Evolutionary conservation across 345 rosid species (phyloP).

Genomic region (Corchorus capsularis): DNA sequence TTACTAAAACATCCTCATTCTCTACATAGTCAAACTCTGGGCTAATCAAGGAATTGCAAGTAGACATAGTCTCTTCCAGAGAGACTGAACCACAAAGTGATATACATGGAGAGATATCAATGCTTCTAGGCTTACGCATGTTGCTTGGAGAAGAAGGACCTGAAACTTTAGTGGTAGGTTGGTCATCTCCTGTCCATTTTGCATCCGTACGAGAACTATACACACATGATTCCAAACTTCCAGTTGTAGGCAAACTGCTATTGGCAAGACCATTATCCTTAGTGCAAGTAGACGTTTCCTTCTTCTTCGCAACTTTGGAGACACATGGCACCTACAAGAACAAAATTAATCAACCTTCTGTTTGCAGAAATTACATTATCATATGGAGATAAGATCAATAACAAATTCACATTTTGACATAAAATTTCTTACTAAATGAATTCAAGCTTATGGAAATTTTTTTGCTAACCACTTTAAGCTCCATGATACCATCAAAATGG

Average conservation of each 20-base stretch:
- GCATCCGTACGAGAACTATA: neutral
- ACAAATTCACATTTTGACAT: neutral
- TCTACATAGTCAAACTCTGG: constrained; percentile 31
- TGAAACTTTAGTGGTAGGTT: neutral
- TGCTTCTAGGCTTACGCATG: constrained; percentile 1
- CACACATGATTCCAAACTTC: constrained; percentile 4
- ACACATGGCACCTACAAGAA: constrained; percentile 15
- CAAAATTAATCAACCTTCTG: constrained; percentile 12
- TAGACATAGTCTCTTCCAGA: constrained; percentile 36
- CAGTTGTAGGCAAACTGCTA: constrained; percentile 15
- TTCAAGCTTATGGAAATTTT: neutral
- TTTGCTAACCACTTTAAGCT: neutral
- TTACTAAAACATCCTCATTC: constrained; percentile 21
- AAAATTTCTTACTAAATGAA: neutral
- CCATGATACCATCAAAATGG: neutral
- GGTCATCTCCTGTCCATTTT: neutral
- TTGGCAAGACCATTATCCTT: neutral
- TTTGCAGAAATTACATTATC: neutral
- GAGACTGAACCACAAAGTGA: constrained; percentile 23
- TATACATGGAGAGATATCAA: constrained; percentile 1
- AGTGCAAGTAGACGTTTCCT: constrained; percentile 10
- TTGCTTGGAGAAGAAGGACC: neutral
- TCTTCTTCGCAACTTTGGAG: constrained; percentile 12
- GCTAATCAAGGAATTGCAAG: constrained; percentile 30
- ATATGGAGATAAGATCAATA: neutral